These are phyloP conservation scores for Drechslerella stenobrocha DNA, from an alignment of 2,329 filamentous ascomycete species.

Conservation along the genomic window DNA sequence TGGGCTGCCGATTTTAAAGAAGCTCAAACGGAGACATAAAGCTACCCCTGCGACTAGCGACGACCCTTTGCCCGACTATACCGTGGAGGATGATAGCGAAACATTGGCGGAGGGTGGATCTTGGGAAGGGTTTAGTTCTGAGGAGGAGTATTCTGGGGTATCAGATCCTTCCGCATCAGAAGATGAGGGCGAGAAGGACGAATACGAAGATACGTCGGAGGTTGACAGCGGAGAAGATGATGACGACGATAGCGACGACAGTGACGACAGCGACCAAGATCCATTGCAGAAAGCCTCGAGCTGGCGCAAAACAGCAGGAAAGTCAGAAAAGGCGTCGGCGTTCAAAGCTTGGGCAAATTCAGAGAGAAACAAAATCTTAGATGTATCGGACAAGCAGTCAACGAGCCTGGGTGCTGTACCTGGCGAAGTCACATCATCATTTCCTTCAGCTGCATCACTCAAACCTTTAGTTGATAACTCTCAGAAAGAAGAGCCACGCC, in stretches of 20 bases:
- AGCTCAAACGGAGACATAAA: conserved; percentile 72
- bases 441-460: conserved; percentile 54
- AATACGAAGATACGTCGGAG: conserved; percentile 2
- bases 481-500: conserved; percentile 33
- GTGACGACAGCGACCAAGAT: conserved; percentile 54
- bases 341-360: conserved; percentile 94
- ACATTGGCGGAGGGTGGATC: conserved; percentile 54
- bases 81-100: conserved; percentile 44
- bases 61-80: conserved; percentile 51
- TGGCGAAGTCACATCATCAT: conserved; percentile 54
- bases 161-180: conserved; percentile 3
- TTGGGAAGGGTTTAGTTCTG: conserved; percentile 49
- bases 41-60: conserved; percentile 56
- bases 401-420: conserved; percentile 54
- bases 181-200: conserved; percentile 18
- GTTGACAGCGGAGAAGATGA: conserved; percentile 57
- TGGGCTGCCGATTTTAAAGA: conserved; percentile 79
- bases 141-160: conserved; percentile 35
- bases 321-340: conserved; percentile 63
- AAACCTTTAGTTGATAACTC: conserved; percentile 55
- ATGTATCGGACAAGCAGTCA: conserved; percentile 61
- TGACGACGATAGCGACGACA: conserved; percentile 27
- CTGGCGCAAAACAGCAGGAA: conserved; percentile 54
- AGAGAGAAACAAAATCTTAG: conserved; percentile 80
- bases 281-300: conserved; percentile 59